These are phyloP conservation scores for Cercis canadensis DNA, from an alignment of 306 rosid species.

Conservation along the genomic window DNA sequence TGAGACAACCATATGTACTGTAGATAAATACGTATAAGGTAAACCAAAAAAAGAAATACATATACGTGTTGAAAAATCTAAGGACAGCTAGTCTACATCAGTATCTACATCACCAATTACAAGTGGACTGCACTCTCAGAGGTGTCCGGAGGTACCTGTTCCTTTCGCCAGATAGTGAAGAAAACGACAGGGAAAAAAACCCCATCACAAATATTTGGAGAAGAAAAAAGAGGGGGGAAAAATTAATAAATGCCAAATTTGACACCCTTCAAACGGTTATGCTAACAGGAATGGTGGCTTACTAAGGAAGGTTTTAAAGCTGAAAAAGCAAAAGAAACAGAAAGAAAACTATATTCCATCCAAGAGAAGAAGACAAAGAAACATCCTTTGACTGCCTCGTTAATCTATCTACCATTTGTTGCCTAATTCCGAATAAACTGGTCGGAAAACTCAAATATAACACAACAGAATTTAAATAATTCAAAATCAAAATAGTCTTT, in stretches of 20 bases:
- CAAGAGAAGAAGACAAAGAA: slow-evolving; percentile 34
- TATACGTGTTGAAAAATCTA: slow-evolving; percentile 28
- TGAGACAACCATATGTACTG: neutral
- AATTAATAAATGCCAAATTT: slow-evolving; percentile 8
- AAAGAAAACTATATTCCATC: slow-evolving; percentile 47
- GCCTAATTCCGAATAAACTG: too few species aligned
- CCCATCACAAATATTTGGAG: slow-evolving; percentile 23
- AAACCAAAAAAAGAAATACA: too few species aligned
- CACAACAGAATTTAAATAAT: too few species aligned
- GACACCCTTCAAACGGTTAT: slow-evolving; percentile 33
- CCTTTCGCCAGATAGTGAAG: slow-evolving; percentile 51
- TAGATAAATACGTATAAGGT: slow-evolving; percentile 16
- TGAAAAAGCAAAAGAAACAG: slow-evolving; percentile 56
- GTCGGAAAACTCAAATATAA: too few species aligned
- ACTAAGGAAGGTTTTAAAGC: slow-evolving; percentile 45
- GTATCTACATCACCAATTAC: slow-evolving; percentile 46
- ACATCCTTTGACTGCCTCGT: slow-evolving; percentile 66
- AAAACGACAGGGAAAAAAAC: slow-evolving; percentile 45
- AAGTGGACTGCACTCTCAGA: slow-evolving; percentile 34
- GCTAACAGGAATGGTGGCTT: slow-evolving; percentile 10
- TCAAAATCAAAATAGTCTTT: too few species aligned
- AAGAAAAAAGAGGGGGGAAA: neutral
- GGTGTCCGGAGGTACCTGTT: slow-evolving; percentile 38
- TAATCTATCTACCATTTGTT: slow-evolving; percentile 26
- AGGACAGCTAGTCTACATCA: slow-evolving; percentile 32